A percentile compares a stretch with the other conserved stretches of the same genome.
Evolutionary conservation across 2,329 filamentous ascomycete species (phyloP).

Genomic region (Aureobasidium subglaciale): DNA sequence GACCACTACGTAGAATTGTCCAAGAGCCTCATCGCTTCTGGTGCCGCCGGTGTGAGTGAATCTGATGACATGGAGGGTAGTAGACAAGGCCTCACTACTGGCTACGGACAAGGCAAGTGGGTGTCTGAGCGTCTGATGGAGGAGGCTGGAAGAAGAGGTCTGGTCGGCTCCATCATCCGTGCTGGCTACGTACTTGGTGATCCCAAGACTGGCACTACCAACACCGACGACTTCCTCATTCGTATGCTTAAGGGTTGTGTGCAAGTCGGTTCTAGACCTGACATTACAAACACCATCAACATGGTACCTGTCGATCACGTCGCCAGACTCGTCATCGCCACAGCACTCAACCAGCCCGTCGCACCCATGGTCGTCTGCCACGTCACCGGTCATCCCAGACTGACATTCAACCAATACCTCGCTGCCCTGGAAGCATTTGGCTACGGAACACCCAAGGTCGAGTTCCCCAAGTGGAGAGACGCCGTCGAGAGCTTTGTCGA

Average conservation of each 20-base stretch:
- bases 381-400: slow-evolving; percentile 70
- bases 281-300: slow-evolving; percentile 82
- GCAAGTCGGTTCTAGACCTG: slow-evolving; percentile 65
- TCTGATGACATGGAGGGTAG: slow-evolving; percentile 73
- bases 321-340: slow-evolving; percentile 68
- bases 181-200: slow-evolving; percentile 82
- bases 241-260: slow-evolving; percentile 82
- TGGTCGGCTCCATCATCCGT: slow-evolving; percentile 68
- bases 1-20: slow-evolving; percentile 74
- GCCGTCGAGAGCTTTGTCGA: slow-evolving; percentile 63
- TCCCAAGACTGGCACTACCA: slow-evolving; percentile 59
- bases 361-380: slow-evolving; percentile 58
- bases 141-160: slow-evolving; percentile 69
- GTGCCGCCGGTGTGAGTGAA: slow-evolving; percentile 62
- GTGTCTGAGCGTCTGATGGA: slow-evolving; percentile 64
- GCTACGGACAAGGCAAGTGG: slow-evolving; percentile 92
- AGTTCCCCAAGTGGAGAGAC: slow-evolving; percentile 62
- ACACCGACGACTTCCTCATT: slow-evolving; percentile 85
- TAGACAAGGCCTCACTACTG: slow-evolving; percentile 67
- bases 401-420: slow-evolving; percentile 74
- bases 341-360: slow-evolving; percentile 57
- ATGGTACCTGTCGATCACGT: slow-evolving; percentile 83
- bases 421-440: slow-evolving; percentile 63
- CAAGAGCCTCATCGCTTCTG: slow-evolving; percentile 51
- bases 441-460: slow-evolving; percentile 59